Evolutionary conservation across 2,329 filamentous ascomycete species (phyloP), one percentile per base, ranked within the genome.

Genomic region (Hymenoscyphus infarciens): DNA sequence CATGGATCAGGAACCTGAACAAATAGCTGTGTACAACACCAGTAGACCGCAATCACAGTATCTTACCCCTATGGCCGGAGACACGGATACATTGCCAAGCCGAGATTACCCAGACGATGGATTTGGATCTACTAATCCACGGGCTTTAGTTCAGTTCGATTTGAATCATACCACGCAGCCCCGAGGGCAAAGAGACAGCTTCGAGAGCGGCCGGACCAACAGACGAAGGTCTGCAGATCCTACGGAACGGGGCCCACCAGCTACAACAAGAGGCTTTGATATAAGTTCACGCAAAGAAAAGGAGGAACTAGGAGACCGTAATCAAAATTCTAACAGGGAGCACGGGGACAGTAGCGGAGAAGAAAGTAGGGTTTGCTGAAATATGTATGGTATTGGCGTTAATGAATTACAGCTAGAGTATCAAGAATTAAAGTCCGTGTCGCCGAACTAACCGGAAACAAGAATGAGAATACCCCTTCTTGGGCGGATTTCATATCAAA

Each of bases 251-350:
- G 70, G 82, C 0, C 89, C 88, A 1, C 89, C 90, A 10, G 87
- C 87, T 3, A 84, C 87, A 5, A 90, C 86, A 2, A 81, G 88
- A 68, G 89, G 87, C 0, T 85, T 92, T 66, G 89, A 91, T 69
- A 89, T 85, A 75, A 83, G 90, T 66, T 83, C 67, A 78, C 82
- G 63, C 70, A 69, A 15, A 60, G 75, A 74, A n/a, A 71, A 76
- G 5, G 84, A 83, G 64, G 81, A 83, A 25, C 73, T 79, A 25
- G 75, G 55, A 11, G 19, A 81, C 4, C 75, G 75, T 0, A 73
- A 19, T 76, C 49, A 79, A 80, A 57, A 76, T 81, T 7, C 62
- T 78, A 10, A 64, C 72, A 58, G 70, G 70, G 25, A 66, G 69
- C 16, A 55, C 69, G 42, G 60, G 66, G 25, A 66, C 70, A 53